phyloP scores from a whole-genome alignment of 2,329 filamentous ascomycete genomes.

The Aureobasidium musti region DNA sequence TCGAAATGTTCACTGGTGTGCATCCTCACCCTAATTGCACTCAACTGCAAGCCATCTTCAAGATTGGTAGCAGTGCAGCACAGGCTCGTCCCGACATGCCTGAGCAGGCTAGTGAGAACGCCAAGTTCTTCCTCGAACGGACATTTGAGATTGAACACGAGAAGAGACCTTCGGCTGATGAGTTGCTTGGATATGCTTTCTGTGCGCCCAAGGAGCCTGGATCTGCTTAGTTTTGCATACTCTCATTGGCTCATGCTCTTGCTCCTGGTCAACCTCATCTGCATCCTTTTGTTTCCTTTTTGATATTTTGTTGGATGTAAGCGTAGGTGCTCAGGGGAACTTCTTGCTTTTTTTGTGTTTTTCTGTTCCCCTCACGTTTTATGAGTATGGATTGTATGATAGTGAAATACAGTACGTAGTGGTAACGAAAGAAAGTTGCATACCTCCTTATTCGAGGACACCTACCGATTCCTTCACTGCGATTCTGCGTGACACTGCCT shows the following conservation, averaged over 20 bases:
- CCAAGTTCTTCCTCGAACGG: slow-evolving; percentile 76
- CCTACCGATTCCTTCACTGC: too few relatives aligned
- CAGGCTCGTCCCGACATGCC: slow-evolving; percentile 74
- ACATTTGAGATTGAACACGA: slow-evolving; percentile 97
- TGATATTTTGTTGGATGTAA: slow-evolving; percentile 12
- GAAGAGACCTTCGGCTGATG: slow-evolving; percentile 86
- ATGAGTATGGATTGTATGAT: slow-evolving; percentile 12
- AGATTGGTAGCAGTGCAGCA: slow-evolving; percentile 66
- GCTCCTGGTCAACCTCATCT: not conserved
- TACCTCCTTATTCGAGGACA: not conserved
- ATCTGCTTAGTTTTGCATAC: slow-evolving; percentile 11
- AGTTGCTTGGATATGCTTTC: slow-evolving; percentile 82
- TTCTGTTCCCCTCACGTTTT: not conserved
- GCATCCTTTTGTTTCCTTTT: not conserved
- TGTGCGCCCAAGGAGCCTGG: slow-evolving; percentile 27
- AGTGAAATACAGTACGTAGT: not conserved
- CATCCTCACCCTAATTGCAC: slow-evolving; percentile 97
- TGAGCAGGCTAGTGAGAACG: slow-evolving; percentile 80
- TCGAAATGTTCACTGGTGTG: slow-evolving; percentile 98
- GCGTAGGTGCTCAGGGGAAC: slow-evolving; percentile 14
- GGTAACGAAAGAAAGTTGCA: not conserved
- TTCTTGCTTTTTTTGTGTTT: not conserved
- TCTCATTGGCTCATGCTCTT: not conserved
- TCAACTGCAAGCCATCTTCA: slow-evolving; percentile 97
- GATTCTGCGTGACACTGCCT: too few relatives aligned